A percentile compares a stretch with the other conserved stretches of the same genome.
phyloP scores from a whole-genome alignment of 2,329 filamentous ascomycete species.

The Talaromyces sp. region DNA sequence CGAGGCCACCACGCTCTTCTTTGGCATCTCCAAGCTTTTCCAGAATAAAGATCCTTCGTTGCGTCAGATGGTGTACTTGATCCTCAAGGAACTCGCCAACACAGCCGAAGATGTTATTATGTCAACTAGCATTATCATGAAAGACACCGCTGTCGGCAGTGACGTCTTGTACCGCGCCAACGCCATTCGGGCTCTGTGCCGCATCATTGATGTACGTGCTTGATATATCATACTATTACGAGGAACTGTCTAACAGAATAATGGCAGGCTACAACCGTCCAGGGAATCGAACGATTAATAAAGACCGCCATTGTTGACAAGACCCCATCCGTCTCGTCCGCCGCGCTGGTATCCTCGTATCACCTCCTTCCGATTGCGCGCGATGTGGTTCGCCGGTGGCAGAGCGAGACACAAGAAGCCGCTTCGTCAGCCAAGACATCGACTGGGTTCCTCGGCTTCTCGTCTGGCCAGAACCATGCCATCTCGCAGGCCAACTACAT shows the following conservation, averaged over 20 bases:
- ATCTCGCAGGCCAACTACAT: slow-evolving; percentile 84
- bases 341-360: slow-evolving; percentile 92
- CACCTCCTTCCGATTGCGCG: slow-evolving; percentile 93
- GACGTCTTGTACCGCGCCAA: slow-evolving; percentile 93
- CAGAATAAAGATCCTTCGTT: slow-evolving; percentile 98
- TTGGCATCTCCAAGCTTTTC: slow-evolving; percentile 98
- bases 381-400: slow-evolving; percentile 95
- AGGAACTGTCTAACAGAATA: slow-evolving; percentile 15
- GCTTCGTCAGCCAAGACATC: slow-evolving; percentile 85
- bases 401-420: slow-evolving; percentile 96
- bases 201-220: slow-evolving; percentile 81
- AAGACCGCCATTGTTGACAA: slow-evolving; percentile 99
- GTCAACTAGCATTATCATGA: slow-evolving; percentile 99
- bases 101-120: slow-evolving; percentile 99
- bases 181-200: slow-evolving; percentile 89
- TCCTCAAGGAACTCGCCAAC: slow-evolving; percentile 94
- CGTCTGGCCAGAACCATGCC: slow-evolving; percentile 65
- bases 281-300: slow-evolving; percentile 96
- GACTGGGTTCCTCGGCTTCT: slow-evolving; percentile 86
- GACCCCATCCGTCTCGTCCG: slow-evolving; percentile 93
- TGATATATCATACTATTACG: slow-evolving; percentile 2
- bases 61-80: slow-evolving; percentile 96
- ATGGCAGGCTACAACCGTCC: slow-evolving; percentile 78
- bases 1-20: slow-evolving; percentile 97
- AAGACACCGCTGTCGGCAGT: slow-evolving; percentile 92